Base-by-base conservation (phyloP, 768 basidiomycete species). In the Tylopilus subfusipes region DNA sequence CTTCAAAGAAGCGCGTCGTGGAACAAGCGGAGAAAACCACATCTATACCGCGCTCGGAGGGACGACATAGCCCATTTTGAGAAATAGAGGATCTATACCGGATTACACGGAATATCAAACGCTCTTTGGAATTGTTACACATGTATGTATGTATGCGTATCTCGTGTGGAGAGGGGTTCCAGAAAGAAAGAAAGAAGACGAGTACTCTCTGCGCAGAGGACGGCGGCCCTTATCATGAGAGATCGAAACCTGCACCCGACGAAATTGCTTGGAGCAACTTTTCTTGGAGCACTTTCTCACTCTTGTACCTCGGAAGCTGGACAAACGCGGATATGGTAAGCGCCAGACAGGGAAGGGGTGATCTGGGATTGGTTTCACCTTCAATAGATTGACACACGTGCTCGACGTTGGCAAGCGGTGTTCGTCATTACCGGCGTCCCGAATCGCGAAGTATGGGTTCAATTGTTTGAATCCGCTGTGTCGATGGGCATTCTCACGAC, bases 301-400 rank as follows among this genome's bases (percentile, higher is more conserved):
- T 83, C 50, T 73, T 70, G 66, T 92, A 91, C 36, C 78, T 72
- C 14, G 90, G 90, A 14, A 94, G 78, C 88, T 91, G 42, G 56
- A 39, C 42, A 45, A 45, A 30, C 31, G 25, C 2, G 14, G n/a
- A 46, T 14, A 25, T 5, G 7, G 13, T 61, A 27, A 59, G 48
- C 45, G 2, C 7, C 47, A 21, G 16, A 10, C 39, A 24, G 12
- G 5, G 0, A 19, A 13, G 22, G 30, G 14, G 14, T 2, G 4
- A 36, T 31, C 19, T 21, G 14, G 42, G 30, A 52, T 31, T 6
- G 36, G 22, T 14, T 69, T 48, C 52, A 89, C 87, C 81, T 98
- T 98, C 45, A 98, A 74, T 8, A 98, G 72, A 69, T 98, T 98
- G 22, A 95, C 88, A 63, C 95, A 98, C 0, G 95, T 93, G 54